A percentile compares a stretch with the other conserved stretches of the same genome.
phyloP scores from a whole-genome alignment of 2,329 filamentous ascomycete genomes.

The Fusarium tupiense region DNA sequence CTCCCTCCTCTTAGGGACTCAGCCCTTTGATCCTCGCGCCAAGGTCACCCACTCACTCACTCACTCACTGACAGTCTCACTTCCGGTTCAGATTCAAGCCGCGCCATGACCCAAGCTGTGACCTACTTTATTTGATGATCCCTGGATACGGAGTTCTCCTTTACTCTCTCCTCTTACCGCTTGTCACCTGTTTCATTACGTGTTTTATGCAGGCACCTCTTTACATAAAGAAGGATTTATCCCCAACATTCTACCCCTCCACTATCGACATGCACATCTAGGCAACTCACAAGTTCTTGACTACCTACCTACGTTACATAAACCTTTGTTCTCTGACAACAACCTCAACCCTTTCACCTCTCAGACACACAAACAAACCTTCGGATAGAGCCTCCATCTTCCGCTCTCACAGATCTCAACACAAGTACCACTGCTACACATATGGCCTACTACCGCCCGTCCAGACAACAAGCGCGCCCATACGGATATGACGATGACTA shows the following conservation, averaged over 20 bases:
- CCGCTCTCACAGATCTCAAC: not conserved
- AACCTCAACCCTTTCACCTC: not conserved
- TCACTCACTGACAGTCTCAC: slow-evolving; percentile 3
- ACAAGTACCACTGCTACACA: not conserved
- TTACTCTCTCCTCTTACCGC: slow-evolving; percentile 12
- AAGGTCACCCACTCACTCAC: slow-evolving; percentile 6
- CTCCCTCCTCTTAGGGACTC: slow-evolving; percentile 4
- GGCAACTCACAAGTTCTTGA: not conserved
- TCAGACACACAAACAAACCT: not conserved
- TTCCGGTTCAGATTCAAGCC: not conserved
- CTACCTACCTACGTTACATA: not conserved
- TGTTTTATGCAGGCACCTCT: not conserved
- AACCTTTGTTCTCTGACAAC: not conserved
- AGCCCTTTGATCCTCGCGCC: slow-evolving; percentile 2
- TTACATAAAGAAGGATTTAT: slow-evolving; percentile 36
- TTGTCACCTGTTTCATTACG: slow-evolving; percentile 11
- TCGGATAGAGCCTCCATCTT: not conserved
- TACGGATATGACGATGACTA: slow-evolving; percentile 42
- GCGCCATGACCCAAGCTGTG: slow-evolving; percentile 8
- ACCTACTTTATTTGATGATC: slow-evolving; percentile 2
- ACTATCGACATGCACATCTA: slow-evolving; percentile 13
- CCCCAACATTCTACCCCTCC: slow-evolving; percentile 9
- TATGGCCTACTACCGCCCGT: slow-evolving; percentile 42
- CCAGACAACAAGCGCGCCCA: slow-evolving; percentile 37
- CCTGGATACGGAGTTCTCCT: not conserved